These are phyloP conservation scores for Babesia divergens DNA, from an alignment of 169 alveolate genomes.

Conservation along the genomic window DNA sequence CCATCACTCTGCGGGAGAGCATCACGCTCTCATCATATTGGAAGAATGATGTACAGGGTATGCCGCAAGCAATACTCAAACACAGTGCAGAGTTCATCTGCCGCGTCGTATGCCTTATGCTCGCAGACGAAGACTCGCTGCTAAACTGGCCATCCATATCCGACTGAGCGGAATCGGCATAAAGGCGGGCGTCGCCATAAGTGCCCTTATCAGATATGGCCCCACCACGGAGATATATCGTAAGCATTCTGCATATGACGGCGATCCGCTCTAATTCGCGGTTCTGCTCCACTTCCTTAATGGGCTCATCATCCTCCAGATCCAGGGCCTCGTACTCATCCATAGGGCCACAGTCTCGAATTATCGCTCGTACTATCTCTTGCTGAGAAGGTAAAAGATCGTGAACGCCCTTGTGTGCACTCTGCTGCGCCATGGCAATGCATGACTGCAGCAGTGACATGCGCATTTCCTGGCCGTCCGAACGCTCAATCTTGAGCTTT, in stretches of 20 bases:
- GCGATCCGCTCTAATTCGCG: conserved; percentile 5
- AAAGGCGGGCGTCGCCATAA: too few species aligned
- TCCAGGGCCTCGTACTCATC: conserved; percentile 26
- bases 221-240: too few species aligned
- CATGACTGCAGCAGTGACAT: conserved; percentile 32
- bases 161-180: too few species aligned
- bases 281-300: conserved; percentile 18
- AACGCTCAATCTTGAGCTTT: conserved; percentile 18
- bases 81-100: conserved; percentile 26
- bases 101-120: background rate
- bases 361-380: conserved; percentile 13
- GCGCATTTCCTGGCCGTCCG: conserved; percentile 22
- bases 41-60: background rate
- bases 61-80: conserved; percentile 3
- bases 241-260: background rate
- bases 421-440: conserved; percentile 29
- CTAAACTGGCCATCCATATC: too few species aligned
- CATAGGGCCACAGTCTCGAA: conserved; percentile 9
- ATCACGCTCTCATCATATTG: background rate
- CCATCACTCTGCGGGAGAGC: conserved; percentile 1
- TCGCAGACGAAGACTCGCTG: too few species aligned
- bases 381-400: conserved; percentile 35
- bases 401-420: conserved; percentile 14
- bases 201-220: too few species aligned
- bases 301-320: conserved; percentile 5